A percentile compares a stretch with the other conserved stretches of the same genome.
Evolutionary conservation across 192 early-diverging fungal genomes (phyloP).

Genomic region (Coemansia sp.): DNA sequence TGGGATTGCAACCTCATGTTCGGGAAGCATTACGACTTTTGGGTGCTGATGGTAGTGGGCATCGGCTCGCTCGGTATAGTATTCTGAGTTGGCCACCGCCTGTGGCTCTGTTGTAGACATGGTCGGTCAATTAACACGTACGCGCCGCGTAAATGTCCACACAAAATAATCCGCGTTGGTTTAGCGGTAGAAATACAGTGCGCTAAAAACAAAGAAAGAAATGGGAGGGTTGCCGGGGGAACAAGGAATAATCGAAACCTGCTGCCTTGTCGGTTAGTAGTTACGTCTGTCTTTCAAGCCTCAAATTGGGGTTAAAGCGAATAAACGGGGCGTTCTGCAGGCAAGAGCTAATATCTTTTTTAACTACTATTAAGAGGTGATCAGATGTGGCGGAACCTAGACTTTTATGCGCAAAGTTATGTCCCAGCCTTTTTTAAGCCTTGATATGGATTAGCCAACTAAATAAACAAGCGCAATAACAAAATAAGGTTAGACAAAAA

Average conservation of each 20-base stretch:
- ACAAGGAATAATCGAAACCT: not conserved
- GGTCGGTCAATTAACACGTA: not conserved
- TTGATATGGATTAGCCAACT: too few relatives aligned
- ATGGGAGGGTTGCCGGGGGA: not conserved
- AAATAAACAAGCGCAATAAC: too few relatives aligned
- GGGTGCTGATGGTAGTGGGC: constrained; percentile 36
- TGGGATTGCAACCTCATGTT: constrained; percentile 42
- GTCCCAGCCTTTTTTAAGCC: too few relatives aligned
- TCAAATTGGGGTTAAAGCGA: not conserved
- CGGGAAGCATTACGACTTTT: constrained; percentile 29
- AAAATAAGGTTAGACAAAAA: too few relatives aligned
- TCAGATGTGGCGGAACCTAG: not conserved
- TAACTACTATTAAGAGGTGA: not conserved
- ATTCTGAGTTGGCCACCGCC: constrained; percentile 1
- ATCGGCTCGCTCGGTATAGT: constrained; percentile 1
- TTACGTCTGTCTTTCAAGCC: not conserved
- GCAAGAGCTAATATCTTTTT: not conserved
- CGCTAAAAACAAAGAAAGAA: constrained; percentile 5
- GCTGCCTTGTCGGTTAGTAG: not conserved
- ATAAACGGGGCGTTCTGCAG: not conserved
- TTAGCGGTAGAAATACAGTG: constrained; percentile 4
- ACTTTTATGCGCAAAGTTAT: not conserved
- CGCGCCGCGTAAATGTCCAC: not conserved
- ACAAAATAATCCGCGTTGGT: not conserved
- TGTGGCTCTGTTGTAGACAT: constrained; percentile 17